Conservation (phyloP, 495 filamentous ascomycete species). For the Friedmanniomyces endolithicus region DNA sequence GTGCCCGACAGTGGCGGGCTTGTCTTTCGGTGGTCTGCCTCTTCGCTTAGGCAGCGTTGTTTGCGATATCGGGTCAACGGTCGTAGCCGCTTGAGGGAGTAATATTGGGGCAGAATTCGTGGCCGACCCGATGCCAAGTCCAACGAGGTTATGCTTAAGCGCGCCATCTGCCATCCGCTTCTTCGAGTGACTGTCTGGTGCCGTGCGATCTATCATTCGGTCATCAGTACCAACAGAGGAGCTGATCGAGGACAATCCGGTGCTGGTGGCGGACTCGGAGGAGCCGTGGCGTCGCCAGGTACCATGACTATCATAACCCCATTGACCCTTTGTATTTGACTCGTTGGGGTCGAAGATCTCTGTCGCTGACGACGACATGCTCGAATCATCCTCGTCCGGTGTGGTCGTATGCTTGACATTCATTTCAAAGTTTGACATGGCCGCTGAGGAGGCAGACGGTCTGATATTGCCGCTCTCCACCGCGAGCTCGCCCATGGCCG, state of each 20-base stretch:
- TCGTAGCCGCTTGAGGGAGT: neutral
- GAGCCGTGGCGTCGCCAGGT: conserved; percentile 18
- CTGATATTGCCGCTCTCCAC: conserved; percentile 5
- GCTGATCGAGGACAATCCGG: conserved; percentile 13
- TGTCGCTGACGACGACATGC: conserved; percentile 13
- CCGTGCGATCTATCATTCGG: neutral
- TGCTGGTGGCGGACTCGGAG: conserved; percentile 22
- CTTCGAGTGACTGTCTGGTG: neutral
- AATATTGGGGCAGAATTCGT: neutral
- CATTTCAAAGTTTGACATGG: neutral
- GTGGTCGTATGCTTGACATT: neutral
- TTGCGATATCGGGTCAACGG: neutral
- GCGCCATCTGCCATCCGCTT: conserved; percentile 18
- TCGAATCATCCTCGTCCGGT: conserved; percentile 19
- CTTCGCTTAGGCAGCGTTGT: conserved; percentile 5
- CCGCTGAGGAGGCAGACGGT: neutral
- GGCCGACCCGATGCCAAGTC: neutral
- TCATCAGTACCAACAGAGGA: conserved; percentile 14
- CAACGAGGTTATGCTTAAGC: conserved; percentile 6
- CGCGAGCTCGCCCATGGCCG: neutral
- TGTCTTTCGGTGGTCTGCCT: conserved; percentile 20
- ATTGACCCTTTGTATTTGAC: conserved; percentile 3
- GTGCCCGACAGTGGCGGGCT: neutral
- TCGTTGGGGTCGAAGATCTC: conserved; percentile 8
- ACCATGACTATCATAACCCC: conserved; percentile 9